Evolutionary conservation across 768 basidiomycete species (phyloP).

Genomic region (Tulasnella calospora): DNA sequence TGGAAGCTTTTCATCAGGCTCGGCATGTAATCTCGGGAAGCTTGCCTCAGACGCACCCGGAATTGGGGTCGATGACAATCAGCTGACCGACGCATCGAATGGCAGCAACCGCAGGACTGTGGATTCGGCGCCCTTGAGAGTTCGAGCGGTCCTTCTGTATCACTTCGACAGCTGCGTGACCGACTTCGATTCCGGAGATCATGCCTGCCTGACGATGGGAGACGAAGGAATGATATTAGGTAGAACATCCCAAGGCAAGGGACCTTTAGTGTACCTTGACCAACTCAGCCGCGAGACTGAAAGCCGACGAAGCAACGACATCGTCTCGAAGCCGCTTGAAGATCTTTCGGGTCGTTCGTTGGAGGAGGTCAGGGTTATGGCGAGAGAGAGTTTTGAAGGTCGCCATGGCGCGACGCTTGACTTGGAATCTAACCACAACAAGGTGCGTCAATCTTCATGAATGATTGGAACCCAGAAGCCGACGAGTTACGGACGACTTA

Average conservation of each 20-base stretch:
- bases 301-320: background rate
- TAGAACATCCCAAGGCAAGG: too few relatives aligned
- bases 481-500: conserved; percentile 62
- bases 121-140: background rate
- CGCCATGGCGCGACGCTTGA: conserved; percentile 59
- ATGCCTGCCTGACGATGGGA: background rate
- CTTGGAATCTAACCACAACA: conserved; percentile 43
- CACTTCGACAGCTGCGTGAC: background rate
- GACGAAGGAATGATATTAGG: too few relatives aligned
- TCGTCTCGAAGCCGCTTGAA: conserved; percentile 35
- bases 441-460: background rate
- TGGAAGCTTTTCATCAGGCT: background rate
- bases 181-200: background rate
- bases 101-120: background rate
- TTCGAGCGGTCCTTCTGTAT: background rate
- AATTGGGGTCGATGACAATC: background rate
- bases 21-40: background rate
- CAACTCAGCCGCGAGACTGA: conserved; percentile 13
- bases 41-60: background rate
- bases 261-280: conserved; percentile 2
- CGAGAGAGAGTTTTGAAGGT: conserved; percentile 53
- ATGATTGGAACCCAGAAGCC: background rate
- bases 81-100: background rate
- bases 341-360: conserved; percentile 40
- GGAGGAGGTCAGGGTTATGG: conserved; percentile 46